These are phyloP conservation scores for Asterochloris sp. DNA, from an alignment of 139 green algal genomes.

Conservation along the genomic window DNA sequence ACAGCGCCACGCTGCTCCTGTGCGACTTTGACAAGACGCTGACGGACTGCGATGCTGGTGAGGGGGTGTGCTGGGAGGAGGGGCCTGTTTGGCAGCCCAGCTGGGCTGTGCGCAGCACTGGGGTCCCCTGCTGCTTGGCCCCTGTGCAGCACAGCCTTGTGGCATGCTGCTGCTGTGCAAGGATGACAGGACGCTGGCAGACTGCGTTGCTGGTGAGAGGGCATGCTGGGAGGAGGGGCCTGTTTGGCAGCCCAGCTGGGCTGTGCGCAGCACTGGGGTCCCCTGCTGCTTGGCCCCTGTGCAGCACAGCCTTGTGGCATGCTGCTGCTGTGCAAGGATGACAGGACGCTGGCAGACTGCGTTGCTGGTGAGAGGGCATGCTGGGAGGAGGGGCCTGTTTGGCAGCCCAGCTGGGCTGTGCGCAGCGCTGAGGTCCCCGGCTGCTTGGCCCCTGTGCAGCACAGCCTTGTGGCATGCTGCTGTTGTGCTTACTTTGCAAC, in stretches of 20 bases:
- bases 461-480: background rate
- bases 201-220: slow-evolving; percentile 45
- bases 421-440: background rate
- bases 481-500: slow-evolving; percentile 69
- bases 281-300: too few species aligned
- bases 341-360: slow-evolving; percentile 70
- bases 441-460: background rate
- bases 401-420: background rate
- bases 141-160: background rate
- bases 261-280: background rate
- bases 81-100: background rate
- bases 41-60: slow-evolving; percentile 57
- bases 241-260: background rate
- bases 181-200: slow-evolving; percentile 80
- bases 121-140: too few species aligned
- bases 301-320: background rate
- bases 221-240: too few species aligned
- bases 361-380: slow-evolving; percentile 35
- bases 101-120: background rate
- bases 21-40: slow-evolving; percentile 83
- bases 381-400: background rate
- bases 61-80: background rate
- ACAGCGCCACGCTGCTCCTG: slow-evolving; percentile 44
- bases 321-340: slow-evolving; percentile 56
- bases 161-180: slow-evolving; percentile 28